Conservation (phyloP, 306 rosid genomes). For the Dicorynia guianensis region DNA sequence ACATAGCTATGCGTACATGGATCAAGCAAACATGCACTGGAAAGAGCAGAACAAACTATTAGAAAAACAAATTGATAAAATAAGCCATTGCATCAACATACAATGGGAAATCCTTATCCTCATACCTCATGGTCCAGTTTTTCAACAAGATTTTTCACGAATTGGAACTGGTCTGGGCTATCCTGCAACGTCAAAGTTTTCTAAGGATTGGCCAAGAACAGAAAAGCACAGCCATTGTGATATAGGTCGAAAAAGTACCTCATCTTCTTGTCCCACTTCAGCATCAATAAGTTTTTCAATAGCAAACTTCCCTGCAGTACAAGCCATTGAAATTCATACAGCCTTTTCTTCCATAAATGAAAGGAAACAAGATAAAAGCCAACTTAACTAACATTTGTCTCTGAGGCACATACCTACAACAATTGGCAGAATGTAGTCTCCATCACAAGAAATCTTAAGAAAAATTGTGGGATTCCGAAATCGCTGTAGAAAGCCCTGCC, state of each 20-base stretch:
- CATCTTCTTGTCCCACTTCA: conserved; percentile 60
- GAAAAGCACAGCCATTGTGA: background rate
- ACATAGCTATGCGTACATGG: background rate
- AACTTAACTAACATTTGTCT: background rate
- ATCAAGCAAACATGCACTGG: conserved; percentile 33
- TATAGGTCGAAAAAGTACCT: conserved; percentile 52
- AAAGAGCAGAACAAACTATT: conserved; percentile 20
- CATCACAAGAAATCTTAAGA: conserved; percentile 93
- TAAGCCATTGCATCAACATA: conserved; percentile 33
- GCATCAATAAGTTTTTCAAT: conserved; percentile 73
- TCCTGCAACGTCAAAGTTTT: conserved; percentile 62
- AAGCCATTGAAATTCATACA: conserved; percentile 31
- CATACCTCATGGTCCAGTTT: conserved; percentile 85
- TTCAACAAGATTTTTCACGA: conserved; percentile 69
- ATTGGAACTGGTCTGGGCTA: conserved; percentile 72
- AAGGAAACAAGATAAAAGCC: background rate
- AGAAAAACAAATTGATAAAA: conserved; percentile 1
- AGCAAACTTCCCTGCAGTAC: conserved; percentile 76
- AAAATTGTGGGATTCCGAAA: conserved; percentile 90
- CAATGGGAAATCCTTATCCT: conserved; percentile 43
- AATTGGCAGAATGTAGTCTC: conserved; percentile 87
- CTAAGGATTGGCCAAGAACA: conserved; percentile 4
- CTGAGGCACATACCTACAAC: conserved; percentile 72
- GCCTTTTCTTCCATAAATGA: conserved; percentile 21
- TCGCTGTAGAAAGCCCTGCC: conserved; percentile 65